Evolutionary conservation across 73 alveolate genomes (phyloP).

Genomic region (Paramecium biaurelia): DNA sequence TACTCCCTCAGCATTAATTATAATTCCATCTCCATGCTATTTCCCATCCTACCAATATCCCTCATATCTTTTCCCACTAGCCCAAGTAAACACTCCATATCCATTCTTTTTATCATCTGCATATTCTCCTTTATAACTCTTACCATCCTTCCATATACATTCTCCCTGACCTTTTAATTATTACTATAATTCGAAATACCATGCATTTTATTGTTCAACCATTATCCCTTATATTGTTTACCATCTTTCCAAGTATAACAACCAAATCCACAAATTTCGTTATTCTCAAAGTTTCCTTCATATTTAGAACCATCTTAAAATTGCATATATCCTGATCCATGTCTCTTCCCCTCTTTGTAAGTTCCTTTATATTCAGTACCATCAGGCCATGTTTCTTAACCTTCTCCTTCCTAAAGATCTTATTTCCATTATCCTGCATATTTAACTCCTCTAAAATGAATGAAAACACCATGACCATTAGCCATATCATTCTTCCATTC

Average conservation of each 20-base stretch:
- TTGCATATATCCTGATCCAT: slow-evolving; percentile 70
- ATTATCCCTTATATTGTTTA: slow-evolving; percentile 72
- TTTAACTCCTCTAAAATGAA: slow-evolving; percentile 66
- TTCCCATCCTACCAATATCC: slow-evolving; percentile 62
- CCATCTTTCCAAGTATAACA: slow-evolving; percentile 80
- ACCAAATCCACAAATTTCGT: slow-evolving; percentile 63
- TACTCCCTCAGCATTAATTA: slow-evolving; percentile 40
- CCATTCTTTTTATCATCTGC: slow-evolving; percentile 63
- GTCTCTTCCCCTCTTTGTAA: slow-evolving; percentile 66
- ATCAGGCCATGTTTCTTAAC: slow-evolving; percentile 78
- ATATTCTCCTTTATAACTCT: slow-evolving; percentile 63
- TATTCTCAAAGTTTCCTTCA: slow-evolving; percentile 53
- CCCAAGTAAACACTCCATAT: slow-evolving; percentile 61
- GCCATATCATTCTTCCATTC: slow-evolving; percentile 77
- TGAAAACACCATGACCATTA: slow-evolving; percentile 71
- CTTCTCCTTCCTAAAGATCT: slow-evolving; percentile 80
- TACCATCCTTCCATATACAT: slow-evolving; percentile 64
- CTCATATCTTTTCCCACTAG: slow-evolving; percentile 58
- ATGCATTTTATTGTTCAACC: slow-evolving; percentile 63
- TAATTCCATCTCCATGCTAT: slow-evolving; percentile 57
- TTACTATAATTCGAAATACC: neutral
- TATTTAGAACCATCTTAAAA: slow-evolving; percentile 60
- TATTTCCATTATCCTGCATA: slow-evolving; percentile 86
- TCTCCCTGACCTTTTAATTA: slow-evolving; percentile 10
- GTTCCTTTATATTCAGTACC: slow-evolving; percentile 67